These are phyloP conservation scores for Isabelozyma rhagii DNA, from an alignment of 805 yeast genomes.

Conservation along the genomic window DNA sequence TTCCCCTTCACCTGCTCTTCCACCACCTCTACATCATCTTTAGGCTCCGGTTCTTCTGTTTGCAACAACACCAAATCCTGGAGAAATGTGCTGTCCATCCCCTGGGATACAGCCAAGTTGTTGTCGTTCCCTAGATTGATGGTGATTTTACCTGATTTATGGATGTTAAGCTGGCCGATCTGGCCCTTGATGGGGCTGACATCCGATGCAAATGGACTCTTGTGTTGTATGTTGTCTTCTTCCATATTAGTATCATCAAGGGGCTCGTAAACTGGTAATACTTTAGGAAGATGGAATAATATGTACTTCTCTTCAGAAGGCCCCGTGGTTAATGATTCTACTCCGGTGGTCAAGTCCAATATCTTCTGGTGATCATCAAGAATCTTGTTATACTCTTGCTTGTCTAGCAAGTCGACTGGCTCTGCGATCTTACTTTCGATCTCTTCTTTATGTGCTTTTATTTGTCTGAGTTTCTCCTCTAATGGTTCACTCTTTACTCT, in stretches of 20 bases:
- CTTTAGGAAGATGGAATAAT: constrained; percentile 49
- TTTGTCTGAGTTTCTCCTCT: constrained; percentile 24
- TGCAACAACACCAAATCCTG: constrained; percentile 71
- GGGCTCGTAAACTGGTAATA: constrained; percentile 35
- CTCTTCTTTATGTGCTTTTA: constrained; percentile 21
- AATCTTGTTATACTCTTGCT: constrained; percentile 28
- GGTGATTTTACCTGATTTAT: constrained; percentile 79
- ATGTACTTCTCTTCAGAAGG: constrained; percentile 17
- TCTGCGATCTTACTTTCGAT: constrained; percentile 25
- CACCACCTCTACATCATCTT: constrained; percentile 17
- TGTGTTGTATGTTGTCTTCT: constrained; percentile 5
- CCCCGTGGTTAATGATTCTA: constrained; percentile 10
- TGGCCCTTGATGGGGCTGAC: constrained; percentile 42
- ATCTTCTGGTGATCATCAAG: constrained; percentile 29
- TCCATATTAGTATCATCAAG: constrained; percentile 4
- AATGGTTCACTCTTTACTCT: constrained; percentile 28
- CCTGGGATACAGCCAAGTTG: constrained; percentile 63
- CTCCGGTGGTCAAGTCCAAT: constrained; percentile 21
- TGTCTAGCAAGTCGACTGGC: constrained; percentile 25
- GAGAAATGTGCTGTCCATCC: constrained; percentile 63
- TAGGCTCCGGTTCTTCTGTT: constrained; percentile 30
- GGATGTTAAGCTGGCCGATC: constrained; percentile 72
- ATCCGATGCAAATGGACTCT: constrained; percentile 10
- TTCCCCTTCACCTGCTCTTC: constrained; percentile 15
- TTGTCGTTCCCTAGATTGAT: constrained; percentile 68